Conservation (phyloP, 2,329 filamentous ascomycete species). For the Fusarium praegraminearum region DNA sequence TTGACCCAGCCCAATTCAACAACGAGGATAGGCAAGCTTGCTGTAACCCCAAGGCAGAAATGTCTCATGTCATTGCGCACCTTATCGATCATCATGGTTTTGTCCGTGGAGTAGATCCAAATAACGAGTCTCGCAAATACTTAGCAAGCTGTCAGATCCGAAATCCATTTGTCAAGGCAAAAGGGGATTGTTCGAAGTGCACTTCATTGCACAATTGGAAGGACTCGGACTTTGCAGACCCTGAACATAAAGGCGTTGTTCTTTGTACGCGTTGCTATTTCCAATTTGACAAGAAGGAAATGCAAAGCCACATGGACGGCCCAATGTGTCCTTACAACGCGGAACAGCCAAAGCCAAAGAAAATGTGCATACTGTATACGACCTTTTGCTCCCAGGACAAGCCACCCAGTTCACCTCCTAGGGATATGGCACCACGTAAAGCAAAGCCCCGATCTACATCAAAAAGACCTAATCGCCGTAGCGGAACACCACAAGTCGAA, state of each 20-base stretch:
- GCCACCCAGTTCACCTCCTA: slow-evolving; percentile 21
- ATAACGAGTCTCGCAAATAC: slow-evolving; percentile 30
- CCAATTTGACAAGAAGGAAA: slow-evolving; percentile 30
- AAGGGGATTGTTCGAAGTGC: slow-evolving; percentile 33
- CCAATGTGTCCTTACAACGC: slow-evolving; percentile 31
- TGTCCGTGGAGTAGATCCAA: slow-evolving; percentile 34
- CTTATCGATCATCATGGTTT: slow-evolving; percentile 41
- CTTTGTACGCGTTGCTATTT: slow-evolving; percentile 42
- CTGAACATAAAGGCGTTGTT: slow-evolving; percentile 22
- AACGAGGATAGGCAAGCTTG: slow-evolving; percentile 30
- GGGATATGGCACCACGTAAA: slow-evolving; percentile 7
- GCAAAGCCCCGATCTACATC: neutral
- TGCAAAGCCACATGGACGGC: slow-evolving; percentile 32
- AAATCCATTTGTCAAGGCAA: slow-evolving; percentile 26
- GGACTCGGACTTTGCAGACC: slow-evolving; percentile 15
- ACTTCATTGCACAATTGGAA: slow-evolving; percentile 30
- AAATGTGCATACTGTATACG: slow-evolving; percentile 35
- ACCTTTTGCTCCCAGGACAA: slow-evolving; percentile 32
- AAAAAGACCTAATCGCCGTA: neutral
- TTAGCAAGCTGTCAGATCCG: slow-evolving; percentile 28
- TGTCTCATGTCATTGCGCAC: slow-evolving; percentile 43
- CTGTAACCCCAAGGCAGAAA: slow-evolving; percentile 30
- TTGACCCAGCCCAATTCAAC: slow-evolving; percentile 12
- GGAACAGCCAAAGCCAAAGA: slow-evolving; percentile 35
- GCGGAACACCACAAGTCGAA: slow-evolving; percentile 11